Conservation (phyloP, 495 filamentous ascomycete genomes). For the Sordaria brevicollis region DNA sequence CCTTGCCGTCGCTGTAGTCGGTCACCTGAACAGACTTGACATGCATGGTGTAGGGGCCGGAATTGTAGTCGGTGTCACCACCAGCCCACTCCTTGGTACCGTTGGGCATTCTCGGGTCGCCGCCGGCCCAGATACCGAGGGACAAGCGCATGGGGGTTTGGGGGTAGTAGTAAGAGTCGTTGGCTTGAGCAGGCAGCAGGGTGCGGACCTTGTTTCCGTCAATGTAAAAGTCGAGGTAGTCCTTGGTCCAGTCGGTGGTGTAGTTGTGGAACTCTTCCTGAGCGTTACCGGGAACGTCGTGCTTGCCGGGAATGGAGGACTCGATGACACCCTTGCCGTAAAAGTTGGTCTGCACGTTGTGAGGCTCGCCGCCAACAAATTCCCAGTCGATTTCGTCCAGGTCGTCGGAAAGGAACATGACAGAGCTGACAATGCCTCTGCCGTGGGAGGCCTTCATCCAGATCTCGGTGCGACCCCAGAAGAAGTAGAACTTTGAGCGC, state of each 20-base stretch:
- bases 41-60: constrained; percentile 67
- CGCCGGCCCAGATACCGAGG: constrained; percentile 80
- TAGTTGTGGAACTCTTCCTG: constrained; percentile 63
- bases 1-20: constrained; percentile 58
- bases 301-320: constrained; percentile 46
- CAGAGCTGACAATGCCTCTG: constrained; percentile 68
- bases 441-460: constrained; percentile 64
- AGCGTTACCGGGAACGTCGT: constrained; percentile 30
- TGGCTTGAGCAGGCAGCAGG: constrained; percentile 52
- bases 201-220: constrained; percentile 59
- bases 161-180: constrained; percentile 57
- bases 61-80: constrained; percentile 58
- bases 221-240: constrained; percentile 61
- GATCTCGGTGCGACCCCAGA: constrained; percentile 65
- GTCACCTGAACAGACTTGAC: constrained; percentile 54
- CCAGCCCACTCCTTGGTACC: constrained; percentile 66
- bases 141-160: constrained; percentile 81
- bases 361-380: constrained; percentile 58
- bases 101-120: constrained; percentile 50
- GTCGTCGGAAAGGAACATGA: constrained; percentile 74
- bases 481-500: constrained; percentile 62
- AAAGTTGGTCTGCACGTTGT: constrained; percentile 66
- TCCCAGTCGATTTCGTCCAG: constrained; percentile 91
- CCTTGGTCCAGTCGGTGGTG: constrained; percentile 71
- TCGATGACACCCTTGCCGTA: constrained; percentile 67